A percentile compares a stretch with the other conserved stretches of the same genome.
phyloP scores from a whole-genome alignment of 129 eudicot genomes.

The Gnaphalium uliginosum region DNA sequence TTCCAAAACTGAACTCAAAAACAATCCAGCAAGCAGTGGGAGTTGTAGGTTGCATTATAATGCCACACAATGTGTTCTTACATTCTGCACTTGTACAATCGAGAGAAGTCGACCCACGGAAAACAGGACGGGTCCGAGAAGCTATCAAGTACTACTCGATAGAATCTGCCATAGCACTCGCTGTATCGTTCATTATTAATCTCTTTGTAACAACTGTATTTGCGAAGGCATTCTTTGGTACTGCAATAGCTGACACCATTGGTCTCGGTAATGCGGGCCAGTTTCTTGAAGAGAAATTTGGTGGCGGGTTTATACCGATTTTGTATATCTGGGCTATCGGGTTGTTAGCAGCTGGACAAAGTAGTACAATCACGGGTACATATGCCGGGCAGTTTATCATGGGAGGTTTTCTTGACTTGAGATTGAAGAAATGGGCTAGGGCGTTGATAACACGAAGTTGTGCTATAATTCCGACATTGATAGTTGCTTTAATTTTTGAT shows the following conservation, averaged over 20 bases:
- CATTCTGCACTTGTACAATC: constrained; percentile 96
- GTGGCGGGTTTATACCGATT: constrained; percentile 91
- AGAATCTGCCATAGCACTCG: constrained; percentile 68
- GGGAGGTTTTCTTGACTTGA: constrained; percentile 85
- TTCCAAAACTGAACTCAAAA: constrained; percentile 80
- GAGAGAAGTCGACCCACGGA: constrained; percentile 71
- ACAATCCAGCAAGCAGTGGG: constrained; percentile 93
- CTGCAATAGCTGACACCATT: constrained; percentile 58
- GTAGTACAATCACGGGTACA: constrained; percentile 95
- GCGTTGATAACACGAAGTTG: constrained; percentile 84
- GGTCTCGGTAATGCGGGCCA: constrained; percentile 85
- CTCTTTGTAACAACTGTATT: constrained; percentile 84
- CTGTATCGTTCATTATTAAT: constrained; percentile 74
- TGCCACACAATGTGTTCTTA: constrained; percentile 96
- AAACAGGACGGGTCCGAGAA: constrained; percentile 78
- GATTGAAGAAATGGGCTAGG: constrained; percentile 82
- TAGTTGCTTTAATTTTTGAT: constrained; percentile 80
- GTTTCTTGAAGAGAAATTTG: constrained; percentile 72
- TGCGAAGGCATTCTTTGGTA: constrained; percentile 91
- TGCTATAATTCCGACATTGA: constrained; percentile 79
- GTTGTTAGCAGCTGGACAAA: constrained; percentile 88
- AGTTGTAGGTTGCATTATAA: constrained; percentile 86
- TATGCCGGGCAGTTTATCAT: constrained; percentile 93
- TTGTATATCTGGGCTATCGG: constrained; percentile 91
- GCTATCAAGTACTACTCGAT: constrained; percentile 86